Evolutionary conservation across 257 asterid species (phyloP), one percentile per base, ranked within the genome.

Genomic region (Coffea eugenioides): DNA sequence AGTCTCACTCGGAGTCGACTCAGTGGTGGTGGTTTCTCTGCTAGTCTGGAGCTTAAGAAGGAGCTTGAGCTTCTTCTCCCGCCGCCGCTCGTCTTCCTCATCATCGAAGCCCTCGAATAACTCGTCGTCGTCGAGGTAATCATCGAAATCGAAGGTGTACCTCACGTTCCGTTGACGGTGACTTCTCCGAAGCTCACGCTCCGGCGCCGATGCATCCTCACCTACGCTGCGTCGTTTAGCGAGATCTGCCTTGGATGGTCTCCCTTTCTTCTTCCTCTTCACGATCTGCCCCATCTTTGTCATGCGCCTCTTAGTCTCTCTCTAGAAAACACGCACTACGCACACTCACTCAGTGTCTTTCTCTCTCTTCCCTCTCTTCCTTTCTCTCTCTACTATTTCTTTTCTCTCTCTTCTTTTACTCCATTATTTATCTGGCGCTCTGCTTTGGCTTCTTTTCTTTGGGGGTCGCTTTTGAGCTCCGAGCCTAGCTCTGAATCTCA

Each of bases 121-220:
- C 84, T 92, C 98, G 79, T 91, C 95, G 83, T 96, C 99, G 83
- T 93, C 98, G 73, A 92, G 89, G 88, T 94, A 96, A 82, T 96
- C 99, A 85, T 96, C 98, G 81, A 92, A 93, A 88, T 91, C 97
- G 85, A 96, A 89, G 72, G 91, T 91, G 88, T 90, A 94, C 93
- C 91, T 91, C 71, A 90, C 98, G 85, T 83, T 94, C 85, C 99
- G 90, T 69, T 94, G 97, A 75, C 99, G 97, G 54, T 79, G 85
- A 81, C 99, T 96, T 78, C 99, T 92, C 49, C 99, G 91, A 3
- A 90, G 84, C 84, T 91, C 98, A 5, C 87, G 76, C 68, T 84
- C 97, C 82, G 86, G 36, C 73, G 76, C 79, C 78, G 84, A 72
- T 39, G 76, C 81, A 45, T 83, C 75, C 8, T 71, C 80, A 41